Percentiles rank a stretch among this genome's conserved stretches.
Evolutionary conservation across 371 early-diverging fungal genomes (phyloP).

Genomic region (Rhizopus stolonifer): DNA sequence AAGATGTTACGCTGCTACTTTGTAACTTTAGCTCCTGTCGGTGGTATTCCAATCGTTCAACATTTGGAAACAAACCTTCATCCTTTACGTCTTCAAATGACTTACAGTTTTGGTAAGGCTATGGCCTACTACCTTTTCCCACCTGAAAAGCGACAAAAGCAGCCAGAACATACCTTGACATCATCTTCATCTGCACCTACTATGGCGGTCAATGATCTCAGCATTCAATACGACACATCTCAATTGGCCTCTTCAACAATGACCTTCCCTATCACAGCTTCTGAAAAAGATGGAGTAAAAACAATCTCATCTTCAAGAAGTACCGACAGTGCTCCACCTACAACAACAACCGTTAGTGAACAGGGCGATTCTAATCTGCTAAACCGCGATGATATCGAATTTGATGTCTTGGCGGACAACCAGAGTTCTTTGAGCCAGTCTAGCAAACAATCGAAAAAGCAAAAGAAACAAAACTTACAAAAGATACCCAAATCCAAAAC

Average conservation of each 20-base stretch:
- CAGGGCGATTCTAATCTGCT: neutral
- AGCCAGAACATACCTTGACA: neutral
- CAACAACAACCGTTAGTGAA: neutral
- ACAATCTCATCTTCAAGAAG: neutral
- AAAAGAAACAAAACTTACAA: slow-evolving; percentile 3
- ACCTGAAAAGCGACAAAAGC: slow-evolving; percentile 36
- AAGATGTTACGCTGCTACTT: slow-evolving; percentile 82
- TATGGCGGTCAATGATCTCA: neutral
- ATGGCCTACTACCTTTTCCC: slow-evolving; percentile 78
- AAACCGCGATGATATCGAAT: slow-evolving; percentile 1
- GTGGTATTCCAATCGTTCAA: slow-evolving; percentile 84
- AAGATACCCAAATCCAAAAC: slow-evolving; percentile 10
- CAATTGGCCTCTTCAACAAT: neutral
- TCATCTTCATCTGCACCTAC: slow-evolving; percentile 12
- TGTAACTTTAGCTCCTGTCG: slow-evolving; percentile 76
- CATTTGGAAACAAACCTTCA: slow-evolving; percentile 82
- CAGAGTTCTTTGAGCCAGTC: neutral
- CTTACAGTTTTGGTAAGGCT: slow-evolving; percentile 72
- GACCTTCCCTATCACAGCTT: slow-evolving; percentile 5
- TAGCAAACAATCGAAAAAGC: slow-evolving; percentile 5
- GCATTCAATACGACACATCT: neutral
- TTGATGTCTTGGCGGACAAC: slow-evolving; percentile 7
- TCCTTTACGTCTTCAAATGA: slow-evolving; percentile 76
- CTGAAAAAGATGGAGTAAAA: neutral
- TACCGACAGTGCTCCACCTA: neutral